Evolutionary conservation across 164 flowering plant species (phyloP).

Genomic region (Amborella trichopoda): DNA sequence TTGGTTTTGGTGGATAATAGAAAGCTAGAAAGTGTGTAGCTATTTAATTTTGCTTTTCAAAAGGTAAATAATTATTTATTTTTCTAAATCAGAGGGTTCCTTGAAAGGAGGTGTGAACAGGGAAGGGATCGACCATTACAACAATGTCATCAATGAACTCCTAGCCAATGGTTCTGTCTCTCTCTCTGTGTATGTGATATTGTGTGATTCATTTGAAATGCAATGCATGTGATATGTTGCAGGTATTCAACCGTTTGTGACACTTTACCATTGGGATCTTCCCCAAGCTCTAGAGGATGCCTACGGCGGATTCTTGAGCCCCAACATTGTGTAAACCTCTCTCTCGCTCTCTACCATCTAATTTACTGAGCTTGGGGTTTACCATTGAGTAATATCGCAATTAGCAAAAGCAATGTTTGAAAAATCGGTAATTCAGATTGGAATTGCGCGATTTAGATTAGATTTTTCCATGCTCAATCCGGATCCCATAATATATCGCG

Average conservation of each 20-base stretch:
- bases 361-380: background rate
- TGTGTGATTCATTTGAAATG: too few relatives aligned
- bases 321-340: conserved; percentile 14
- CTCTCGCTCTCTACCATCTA: background rate
- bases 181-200: too few relatives aligned
- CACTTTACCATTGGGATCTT: conserved; percentile 27
- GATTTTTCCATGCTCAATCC: too few relatives aligned
- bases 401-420: too few relatives aligned
- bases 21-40: too few relatives aligned
- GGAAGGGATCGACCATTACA: conserved; percentile 24
- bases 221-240: too few relatives aligned
- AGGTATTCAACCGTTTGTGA: conserved; percentile 28
- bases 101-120: conserved; percentile 17
- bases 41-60: too few relatives aligned
- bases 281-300: conserved; percentile 38
- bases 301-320: conserved; percentile 26
- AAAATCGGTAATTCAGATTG: too few relatives aligned
- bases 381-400: too few relatives aligned
- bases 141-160: conserved; percentile 27
- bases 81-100: conserved; percentile 10
- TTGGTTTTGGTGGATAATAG: too few relatives aligned
- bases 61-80: background rate
- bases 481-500: too few relatives aligned
- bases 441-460: too few relatives aligned
- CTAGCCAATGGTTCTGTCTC: conserved; percentile 17